Percentiles rank a stretch among this genome's conserved stretches.
These are phyloP conservation scores for Westerdykella aurantiaca DNA, from an alignment of 2,329 filamentous ascomycete genomes.

Conservation along the genomic window DNA sequence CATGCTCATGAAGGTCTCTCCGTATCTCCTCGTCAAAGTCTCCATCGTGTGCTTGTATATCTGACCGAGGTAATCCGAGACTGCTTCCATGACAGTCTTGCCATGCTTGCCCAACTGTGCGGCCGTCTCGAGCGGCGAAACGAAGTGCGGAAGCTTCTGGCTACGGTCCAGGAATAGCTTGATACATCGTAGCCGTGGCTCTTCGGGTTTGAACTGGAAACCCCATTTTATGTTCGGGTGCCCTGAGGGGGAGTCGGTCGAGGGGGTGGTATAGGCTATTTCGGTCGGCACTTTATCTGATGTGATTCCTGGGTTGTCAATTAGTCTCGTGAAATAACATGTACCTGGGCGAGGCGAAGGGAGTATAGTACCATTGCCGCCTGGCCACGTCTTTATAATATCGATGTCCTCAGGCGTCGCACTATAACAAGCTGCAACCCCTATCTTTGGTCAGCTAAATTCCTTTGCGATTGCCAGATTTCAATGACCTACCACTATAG, in stretches of 20 bases:
- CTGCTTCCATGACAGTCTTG: slow-evolving; percentile 73
- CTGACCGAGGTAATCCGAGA: slow-evolving; percentile 72
- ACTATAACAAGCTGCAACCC: slow-evolving; percentile 67
- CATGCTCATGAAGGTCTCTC: slow-evolving; percentile 69
- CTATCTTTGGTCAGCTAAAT: slow-evolving; percentile 20
- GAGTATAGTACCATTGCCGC: slow-evolving; percentile 57
- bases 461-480: neutral
- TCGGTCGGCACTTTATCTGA: slow-evolving; percentile 82
- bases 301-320: slow-evolving; percentile 51
- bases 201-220: slow-evolving; percentile 74
- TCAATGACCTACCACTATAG: slow-evolving; percentile 56
- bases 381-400: slow-evolving; percentile 77
- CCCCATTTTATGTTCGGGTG: slow-evolving; percentile 59
- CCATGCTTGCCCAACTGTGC: slow-evolving; percentile 67
- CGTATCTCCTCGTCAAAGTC: slow-evolving; percentile 66
- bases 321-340: slow-evolving; percentile 7
- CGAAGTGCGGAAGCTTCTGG: slow-evolving; percentile 75
- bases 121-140: slow-evolving; percentile 70
- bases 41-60: slow-evolving; percentile 75
- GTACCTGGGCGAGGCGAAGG: neutral
- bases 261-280: slow-evolving; percentile 51
- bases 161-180: slow-evolving; percentile 78
- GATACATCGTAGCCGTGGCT: slow-evolving; percentile 70
- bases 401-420: slow-evolving; percentile 73
- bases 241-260: slow-evolving; percentile 16